phyloP scores from a whole-genome alignment of 257 asterid genomes.

The Nicotiana noctiflora region DNA sequence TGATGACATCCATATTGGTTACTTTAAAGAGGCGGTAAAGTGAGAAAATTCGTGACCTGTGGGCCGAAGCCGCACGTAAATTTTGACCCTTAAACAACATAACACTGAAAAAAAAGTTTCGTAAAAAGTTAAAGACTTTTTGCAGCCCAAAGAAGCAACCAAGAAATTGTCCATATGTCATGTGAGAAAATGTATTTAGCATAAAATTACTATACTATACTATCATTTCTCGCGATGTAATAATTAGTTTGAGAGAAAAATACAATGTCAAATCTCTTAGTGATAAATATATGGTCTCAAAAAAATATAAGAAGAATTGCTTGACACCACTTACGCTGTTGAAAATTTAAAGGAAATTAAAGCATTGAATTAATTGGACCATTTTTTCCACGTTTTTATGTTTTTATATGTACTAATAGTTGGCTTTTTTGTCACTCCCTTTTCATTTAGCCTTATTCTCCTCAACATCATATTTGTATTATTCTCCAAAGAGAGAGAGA shows the following conservation, averaged over 20 bases:
- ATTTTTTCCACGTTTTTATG: slow-evolving; percentile 4
- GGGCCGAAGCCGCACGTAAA: slow-evolving; percentile 12
- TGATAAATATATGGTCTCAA: background rate
- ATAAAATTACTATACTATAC: background rate
- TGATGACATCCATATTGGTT: background rate
- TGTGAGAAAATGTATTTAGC: background rate
- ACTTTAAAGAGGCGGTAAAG: slow-evolving; percentile 8
- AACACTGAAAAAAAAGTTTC: background rate
- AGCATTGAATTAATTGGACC: background rate
- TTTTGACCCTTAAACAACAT: slow-evolving; percentile 6
- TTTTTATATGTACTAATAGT: background rate
- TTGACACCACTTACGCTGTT: background rate
- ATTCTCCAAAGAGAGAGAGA: background rate
- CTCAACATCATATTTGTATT: background rate
- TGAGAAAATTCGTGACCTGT: background rate
- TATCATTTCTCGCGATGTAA: background rate
- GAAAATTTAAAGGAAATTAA: background rate
- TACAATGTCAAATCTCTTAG: slow-evolving; percentile 13
- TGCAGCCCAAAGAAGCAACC: slow-evolving; percentile 21
- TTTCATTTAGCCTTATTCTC: background rate
- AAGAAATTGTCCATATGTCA: background rate
- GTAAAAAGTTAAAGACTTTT: background rate
- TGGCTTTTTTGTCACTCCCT: background rate
- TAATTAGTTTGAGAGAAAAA: background rate
- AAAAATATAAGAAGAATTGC: background rate